Evolutionary conservation across 768 basidiomycete genomes (phyloP).

Genomic region (Neoboletus magnificus): DNA sequence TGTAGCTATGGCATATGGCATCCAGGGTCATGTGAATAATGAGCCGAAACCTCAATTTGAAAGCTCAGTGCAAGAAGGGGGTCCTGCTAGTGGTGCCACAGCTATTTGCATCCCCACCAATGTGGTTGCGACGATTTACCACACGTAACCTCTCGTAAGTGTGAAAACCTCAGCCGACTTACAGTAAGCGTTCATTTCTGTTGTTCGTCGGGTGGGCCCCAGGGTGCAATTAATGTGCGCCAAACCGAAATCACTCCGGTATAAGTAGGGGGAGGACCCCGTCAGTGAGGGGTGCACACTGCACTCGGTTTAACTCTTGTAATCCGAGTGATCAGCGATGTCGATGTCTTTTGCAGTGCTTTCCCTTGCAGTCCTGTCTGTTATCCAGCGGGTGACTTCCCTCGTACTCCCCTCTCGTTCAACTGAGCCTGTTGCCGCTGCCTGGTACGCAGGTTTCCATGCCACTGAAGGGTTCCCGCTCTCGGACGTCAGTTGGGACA

Average conservation of each 20-base stretch:
- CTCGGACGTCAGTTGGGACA: conserved; percentile 59
- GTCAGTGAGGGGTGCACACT: neutral
- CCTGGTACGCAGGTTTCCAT: conserved; percentile 73
- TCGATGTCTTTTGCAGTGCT: conserved; percentile 3
- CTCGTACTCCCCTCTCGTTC: neutral
- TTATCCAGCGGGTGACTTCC: neutral
- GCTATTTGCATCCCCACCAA: neutral
- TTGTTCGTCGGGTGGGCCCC: neutral
- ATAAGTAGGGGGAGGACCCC: conserved; percentile 5
- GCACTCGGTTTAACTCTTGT: neutral
- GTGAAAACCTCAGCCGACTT: neutral
- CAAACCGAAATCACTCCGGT: neutral
- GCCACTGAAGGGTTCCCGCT: conserved; percentile 48
- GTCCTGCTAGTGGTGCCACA: neutral
- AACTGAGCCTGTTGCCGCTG: conserved; percentile 37
- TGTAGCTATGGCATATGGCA: neutral
- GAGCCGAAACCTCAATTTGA: neutral
- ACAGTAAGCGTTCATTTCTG: neutral
- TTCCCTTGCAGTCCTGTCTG: conserved; percentile 2
- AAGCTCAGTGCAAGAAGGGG: neutral
- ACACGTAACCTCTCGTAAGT: neutral
- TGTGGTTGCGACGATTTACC: neutral
- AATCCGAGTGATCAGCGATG: neutral
- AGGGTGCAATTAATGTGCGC: neutral
- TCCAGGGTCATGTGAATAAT: neutral